Percentiles rank a stretch among this genome's conserved stretches.
Evolutionary conservation across 2,329 filamentous ascomycete genomes (phyloP).

Genomic region (Fusarium sarcochroum): DNA sequence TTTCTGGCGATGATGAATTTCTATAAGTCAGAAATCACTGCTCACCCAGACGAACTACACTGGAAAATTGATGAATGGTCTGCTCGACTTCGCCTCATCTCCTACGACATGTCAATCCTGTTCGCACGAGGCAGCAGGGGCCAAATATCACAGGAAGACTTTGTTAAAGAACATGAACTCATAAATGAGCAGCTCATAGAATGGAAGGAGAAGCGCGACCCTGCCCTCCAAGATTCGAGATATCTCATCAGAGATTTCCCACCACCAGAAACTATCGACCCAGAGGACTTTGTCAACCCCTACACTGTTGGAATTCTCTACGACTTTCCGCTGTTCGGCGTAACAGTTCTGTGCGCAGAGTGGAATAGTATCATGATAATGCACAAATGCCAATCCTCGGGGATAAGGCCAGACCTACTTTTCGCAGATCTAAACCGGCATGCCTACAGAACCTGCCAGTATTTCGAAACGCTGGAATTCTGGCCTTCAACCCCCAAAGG

Average conservation of each 20-base stretch:
- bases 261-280: conserved; percentile 62
- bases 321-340: conserved; percentile 77
- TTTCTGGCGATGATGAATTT: conserved; percentile 75
- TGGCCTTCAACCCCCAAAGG: conserved; percentile 80
- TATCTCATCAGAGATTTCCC: conserved; percentile 76
- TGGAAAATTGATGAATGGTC: conserved; percentile 78
- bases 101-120: conserved; percentile 83
- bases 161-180: conserved; percentile 71
- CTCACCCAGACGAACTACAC: conserved; percentile 72
- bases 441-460: conserved; percentile 79
- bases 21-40: conserved; percentile 70
- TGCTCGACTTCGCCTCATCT: conserved; percentile 78
- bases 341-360: conserved; percentile 82
- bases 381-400: conserved; percentile 80
- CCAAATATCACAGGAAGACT: conserved; percentile 75
- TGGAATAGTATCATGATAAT: conserved; percentile 85
- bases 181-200: conserved; percentile 63
- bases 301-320: conserved; percentile 79
- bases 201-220: conserved; percentile 71
- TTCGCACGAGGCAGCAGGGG: conserved; percentile 78
- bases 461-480: conserved; percentile 83
- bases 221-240: conserved; percentile 71
- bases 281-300: conserved; percentile 80
- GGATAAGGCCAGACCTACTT: conserved; percentile 65
- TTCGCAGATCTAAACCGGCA: conserved; percentile 70